Evolutionary conservation across 352 stramenopile species (phyloP).

Genomic region (Blastocystis sp.): DNA sequence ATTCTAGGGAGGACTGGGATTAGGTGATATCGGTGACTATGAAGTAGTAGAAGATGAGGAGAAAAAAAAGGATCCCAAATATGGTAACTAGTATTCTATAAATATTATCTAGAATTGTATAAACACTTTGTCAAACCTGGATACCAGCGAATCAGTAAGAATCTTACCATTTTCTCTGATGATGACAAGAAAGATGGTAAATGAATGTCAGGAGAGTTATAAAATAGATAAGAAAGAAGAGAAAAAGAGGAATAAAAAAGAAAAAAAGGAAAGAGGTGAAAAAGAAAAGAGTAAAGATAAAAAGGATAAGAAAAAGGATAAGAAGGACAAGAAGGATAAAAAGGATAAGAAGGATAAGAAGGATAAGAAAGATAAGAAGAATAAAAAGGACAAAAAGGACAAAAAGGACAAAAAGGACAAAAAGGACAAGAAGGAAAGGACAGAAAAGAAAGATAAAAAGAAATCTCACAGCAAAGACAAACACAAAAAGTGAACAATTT

Average conservation of each 20-base stretch:
- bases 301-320: slow-evolving; percentile 31
- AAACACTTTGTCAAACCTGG: slow-evolving; percentile 52
- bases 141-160: slow-evolving; percentile 51
- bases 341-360: slow-evolving; percentile 16
- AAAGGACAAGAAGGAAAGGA: background rate
- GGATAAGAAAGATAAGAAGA: slow-evolving; percentile 14
- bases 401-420: background rate
- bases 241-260: background rate
- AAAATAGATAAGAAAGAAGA: slow-evolving; percentile 3
- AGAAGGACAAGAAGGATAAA: slow-evolving; percentile 35
- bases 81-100: background rate
- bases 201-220: background rate
- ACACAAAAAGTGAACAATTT: too few species aligned
- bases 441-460: background rate
- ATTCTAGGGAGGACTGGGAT: slow-evolving; percentile 30
- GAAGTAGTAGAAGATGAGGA: slow-evolving; percentile 53
- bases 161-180: slow-evolving; percentile 44
- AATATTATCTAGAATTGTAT: slow-evolving; percentile 16
- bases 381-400: slow-evolving; percentile 9
- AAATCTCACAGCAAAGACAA: background rate
- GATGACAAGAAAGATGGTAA: background rate
- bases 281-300: slow-evolving; percentile 25
- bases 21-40: background rate
- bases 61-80: slow-evolving; percentile 58
- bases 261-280: background rate